Conservation (phyloP, 1,284 basidiomycete species). For the Pterula multifida region DNA sequence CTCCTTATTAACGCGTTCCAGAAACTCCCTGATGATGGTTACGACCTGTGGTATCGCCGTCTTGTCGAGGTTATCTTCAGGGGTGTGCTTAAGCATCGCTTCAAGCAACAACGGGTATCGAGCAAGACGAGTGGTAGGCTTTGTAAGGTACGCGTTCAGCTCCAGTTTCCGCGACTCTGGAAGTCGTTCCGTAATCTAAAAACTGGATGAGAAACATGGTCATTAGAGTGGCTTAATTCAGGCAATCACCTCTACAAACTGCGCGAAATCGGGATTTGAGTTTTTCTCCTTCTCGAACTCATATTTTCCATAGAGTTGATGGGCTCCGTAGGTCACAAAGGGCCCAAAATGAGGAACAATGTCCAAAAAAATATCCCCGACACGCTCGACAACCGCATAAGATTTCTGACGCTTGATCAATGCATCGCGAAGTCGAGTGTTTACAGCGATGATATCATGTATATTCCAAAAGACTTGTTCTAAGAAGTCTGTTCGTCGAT, state of each 20-base stretch:
- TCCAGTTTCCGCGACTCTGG: slow-evolving; percentile 96
- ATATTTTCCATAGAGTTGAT: slow-evolving; percentile 97
- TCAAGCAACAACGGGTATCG: slow-evolving; percentile 91
- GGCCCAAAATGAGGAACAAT: slow-evolving; percentile 82
- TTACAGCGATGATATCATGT: slow-evolving; percentile 87
- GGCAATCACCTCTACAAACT: slow-evolving; percentile 69
- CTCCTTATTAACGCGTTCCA: slow-evolving; percentile 85
- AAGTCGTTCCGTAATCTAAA: slow-evolving; percentile 77
- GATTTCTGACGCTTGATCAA: slow-evolving; percentile 93
- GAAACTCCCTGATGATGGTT: slow-evolving; percentile 71
- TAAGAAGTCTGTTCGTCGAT: slow-evolving; percentile 78
- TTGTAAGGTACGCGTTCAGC: slow-evolving; percentile 95
- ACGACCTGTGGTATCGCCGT: slow-evolving; percentile 70
- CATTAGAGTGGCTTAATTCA: not conserved
- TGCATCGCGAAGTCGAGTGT: slow-evolving; percentile 83
- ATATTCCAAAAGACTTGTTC: slow-evolving; percentile 98
- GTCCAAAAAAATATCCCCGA: slow-evolving; percentile 90
- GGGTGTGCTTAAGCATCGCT: slow-evolving; percentile 88
- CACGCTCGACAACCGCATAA: slow-evolving; percentile 83
- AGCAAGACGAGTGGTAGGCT: slow-evolving; percentile 94
- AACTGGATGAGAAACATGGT: slow-evolving; percentile 8
- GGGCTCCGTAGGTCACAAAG: slow-evolving; percentile 92
- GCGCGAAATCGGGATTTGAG: slow-evolving; percentile 86
- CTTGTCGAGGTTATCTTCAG: slow-evolving; percentile 87
- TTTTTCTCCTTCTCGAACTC: slow-evolving; percentile 99